A percentile compares a stretch with the other conserved stretches of the same genome.
phyloP scores from a whole-genome alignment of 164 flowering plant species.

The Dillenia turbinata region DNA sequence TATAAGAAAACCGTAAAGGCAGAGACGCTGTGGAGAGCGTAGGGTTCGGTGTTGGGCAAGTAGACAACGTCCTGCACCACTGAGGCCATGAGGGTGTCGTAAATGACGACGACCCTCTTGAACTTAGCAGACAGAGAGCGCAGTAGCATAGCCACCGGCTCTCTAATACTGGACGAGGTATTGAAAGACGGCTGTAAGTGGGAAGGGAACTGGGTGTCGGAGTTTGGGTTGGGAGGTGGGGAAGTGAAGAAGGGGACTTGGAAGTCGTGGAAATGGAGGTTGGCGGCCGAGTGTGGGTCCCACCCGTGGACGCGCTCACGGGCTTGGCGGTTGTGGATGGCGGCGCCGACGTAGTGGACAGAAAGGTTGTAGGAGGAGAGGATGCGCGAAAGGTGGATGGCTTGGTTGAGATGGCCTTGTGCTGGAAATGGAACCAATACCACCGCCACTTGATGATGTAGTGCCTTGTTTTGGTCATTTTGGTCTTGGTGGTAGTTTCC shows the following conservation, averaged over 20 bases:
- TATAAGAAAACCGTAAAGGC: constrained; percentile 30
- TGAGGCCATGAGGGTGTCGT: constrained; percentile 58
- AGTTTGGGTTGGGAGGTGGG: constrained; percentile 41
- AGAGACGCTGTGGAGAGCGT: constrained; percentile 41
- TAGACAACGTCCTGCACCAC: constrained; percentile 40
- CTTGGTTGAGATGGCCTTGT: constrained; percentile 65
- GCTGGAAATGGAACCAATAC: constrained; percentile 55
- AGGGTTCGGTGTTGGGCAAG: constrained; percentile 47
- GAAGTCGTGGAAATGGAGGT: constrained; percentile 50
- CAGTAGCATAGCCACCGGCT: constrained; percentile 40
- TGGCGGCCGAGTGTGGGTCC: constrained; percentile 16
- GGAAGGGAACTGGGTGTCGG: constrained; percentile 39
- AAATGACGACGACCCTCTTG: constrained; percentile 37
- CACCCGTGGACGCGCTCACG: constrained; percentile 35
- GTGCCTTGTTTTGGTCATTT: neutral
- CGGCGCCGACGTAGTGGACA: constrained; percentile 40
- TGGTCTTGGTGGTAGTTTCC: too few species aligned
- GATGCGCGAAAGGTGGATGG: constrained; percentile 50
- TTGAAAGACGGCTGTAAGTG: constrained; percentile 46
- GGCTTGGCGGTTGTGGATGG: constrained; percentile 57
- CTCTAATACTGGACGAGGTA: constrained; percentile 32
- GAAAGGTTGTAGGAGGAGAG: constrained; percentile 28
- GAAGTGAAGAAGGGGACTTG: constrained; percentile 25
- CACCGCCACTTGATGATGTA: constrained; percentile 22
- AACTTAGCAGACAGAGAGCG: constrained; percentile 20